Evolutionary conservation across 148 eudicot genomes (phyloP).

Genomic region (Beta vulgaris): DNA sequence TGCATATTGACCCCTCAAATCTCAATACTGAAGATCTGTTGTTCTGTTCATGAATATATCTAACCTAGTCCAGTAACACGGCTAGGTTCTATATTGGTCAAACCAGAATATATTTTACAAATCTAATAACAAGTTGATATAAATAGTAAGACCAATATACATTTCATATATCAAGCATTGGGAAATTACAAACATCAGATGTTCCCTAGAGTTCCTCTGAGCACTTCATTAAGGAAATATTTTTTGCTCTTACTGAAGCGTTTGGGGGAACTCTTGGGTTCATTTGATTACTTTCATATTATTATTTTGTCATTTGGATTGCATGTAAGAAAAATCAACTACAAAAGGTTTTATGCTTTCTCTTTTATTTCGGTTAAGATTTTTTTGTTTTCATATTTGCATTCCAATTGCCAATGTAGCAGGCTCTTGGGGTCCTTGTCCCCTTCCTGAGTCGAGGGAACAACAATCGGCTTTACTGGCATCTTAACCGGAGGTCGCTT

Average conservation of each 20-base stretch:
- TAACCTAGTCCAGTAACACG: not conserved
- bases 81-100: not conserved
- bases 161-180: not conserved
- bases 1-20: not conserved
- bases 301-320: not conserved
- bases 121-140: not conserved
- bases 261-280: constrained; percentile 28
- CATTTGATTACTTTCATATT: constrained; percentile 1
- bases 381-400: not conserved
- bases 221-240: not conserved
- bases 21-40: not conserved
- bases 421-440: no score
- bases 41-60: not conserved
- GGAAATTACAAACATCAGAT: not conserved
- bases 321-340: not conserved
- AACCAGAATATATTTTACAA: not conserved
- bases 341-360: no score
- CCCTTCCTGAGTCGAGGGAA: no score
- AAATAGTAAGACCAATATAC: not conserved
- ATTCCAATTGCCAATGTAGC: not conserved
- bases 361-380: no score
- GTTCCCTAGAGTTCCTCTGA: constrained; percentile 11
- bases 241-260: constrained; percentile 20
- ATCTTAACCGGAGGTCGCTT: no score
- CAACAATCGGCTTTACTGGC: no score